phyloP scores from a whole-genome alignment of 257 asterid species.

The Galeopsis tetrahit region DNA sequence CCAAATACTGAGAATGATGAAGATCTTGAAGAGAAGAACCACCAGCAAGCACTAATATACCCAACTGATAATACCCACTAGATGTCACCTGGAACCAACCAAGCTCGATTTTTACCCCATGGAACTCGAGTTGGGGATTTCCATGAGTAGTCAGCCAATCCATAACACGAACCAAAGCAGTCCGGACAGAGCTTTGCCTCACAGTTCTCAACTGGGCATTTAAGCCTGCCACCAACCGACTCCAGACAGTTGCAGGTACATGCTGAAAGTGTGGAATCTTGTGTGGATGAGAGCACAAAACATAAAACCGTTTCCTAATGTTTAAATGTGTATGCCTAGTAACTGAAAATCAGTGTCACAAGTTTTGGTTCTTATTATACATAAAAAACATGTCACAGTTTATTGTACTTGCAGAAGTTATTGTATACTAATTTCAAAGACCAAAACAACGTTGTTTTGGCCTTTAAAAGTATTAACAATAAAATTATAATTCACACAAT shows the following conservation, averaged over 20 bases:
- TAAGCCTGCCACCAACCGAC: conserved; percentile 88
- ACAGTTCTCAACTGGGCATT: conserved; percentile 92
- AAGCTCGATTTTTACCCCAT: conserved; percentile 85
- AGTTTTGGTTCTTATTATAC: background rate
- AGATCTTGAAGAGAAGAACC: conserved; percentile 64
- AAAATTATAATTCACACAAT: background rate
- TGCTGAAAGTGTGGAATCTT: conserved; percentile 57
- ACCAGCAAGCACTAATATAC: conserved; percentile 81
- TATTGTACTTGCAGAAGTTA: background rate
- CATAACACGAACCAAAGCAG: conserved; percentile 67
- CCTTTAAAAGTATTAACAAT: background rate
- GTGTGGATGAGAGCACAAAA: conserved; percentile 35
- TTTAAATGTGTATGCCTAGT: background rate
- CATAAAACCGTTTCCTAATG: conserved; percentile 5
- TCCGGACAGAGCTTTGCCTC: conserved; percentile 72
- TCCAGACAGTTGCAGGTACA: conserved; percentile 94
- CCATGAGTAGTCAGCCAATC: conserved; percentile 86
- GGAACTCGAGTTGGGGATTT: conserved; percentile 93
- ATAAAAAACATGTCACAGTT: background rate
- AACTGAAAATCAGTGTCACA: conserved; percentile 2
- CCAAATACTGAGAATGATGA: conserved; percentile 60
- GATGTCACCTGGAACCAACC: conserved; percentile 98
- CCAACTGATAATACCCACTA: conserved; percentile 93
- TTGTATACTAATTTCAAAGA: background rate
- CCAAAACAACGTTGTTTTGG: background rate